Evolutionary conservation across 2,329 filamentous ascomycete species (phyloP).

Genomic region (Diaporthe aspalathi): DNA sequence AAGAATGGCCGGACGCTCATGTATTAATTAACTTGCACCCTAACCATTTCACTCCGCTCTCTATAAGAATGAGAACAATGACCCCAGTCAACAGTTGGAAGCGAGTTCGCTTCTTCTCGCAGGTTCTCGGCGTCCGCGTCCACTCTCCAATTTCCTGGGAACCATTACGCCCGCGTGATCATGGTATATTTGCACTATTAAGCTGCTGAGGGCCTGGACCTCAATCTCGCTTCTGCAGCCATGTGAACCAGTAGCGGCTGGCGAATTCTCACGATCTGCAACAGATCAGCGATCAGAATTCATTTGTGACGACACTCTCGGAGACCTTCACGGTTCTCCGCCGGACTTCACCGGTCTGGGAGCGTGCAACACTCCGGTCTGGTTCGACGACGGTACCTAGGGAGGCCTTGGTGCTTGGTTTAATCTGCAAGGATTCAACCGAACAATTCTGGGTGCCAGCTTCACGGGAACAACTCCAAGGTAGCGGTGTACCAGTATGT

Average conservation of each 20-base stretch:
- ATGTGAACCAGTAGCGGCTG: background rate
- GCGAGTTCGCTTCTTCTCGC: background rate
- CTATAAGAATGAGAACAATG: background rate
- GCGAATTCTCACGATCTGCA: background rate
- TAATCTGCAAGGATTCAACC: background rate
- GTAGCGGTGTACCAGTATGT: background rate
- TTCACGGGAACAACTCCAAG: background rate
- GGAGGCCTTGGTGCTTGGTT: too few relatives aligned
- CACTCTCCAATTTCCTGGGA: background rate
- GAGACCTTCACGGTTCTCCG: background rate
- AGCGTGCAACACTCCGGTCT: background rate
- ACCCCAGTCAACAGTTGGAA: too few relatives aligned
- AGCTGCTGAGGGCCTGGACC: background rate
- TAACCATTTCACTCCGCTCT: background rate
- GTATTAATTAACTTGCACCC: too few relatives aligned
- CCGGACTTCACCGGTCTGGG: background rate
- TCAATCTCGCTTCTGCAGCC: slow-evolving; percentile 25
- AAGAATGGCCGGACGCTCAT: too few relatives aligned
- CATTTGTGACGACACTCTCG: background rate
- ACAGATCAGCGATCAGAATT: background rate
- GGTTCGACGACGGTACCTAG: background rate
- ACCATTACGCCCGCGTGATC: background rate
- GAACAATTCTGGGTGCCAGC: background rate
- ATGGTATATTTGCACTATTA: background rate
- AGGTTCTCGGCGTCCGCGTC: too few relatives aligned